phyloP scores from a whole-genome alignment of 106 monocot genomes.

The Dendrobium huoshanense region DNA sequence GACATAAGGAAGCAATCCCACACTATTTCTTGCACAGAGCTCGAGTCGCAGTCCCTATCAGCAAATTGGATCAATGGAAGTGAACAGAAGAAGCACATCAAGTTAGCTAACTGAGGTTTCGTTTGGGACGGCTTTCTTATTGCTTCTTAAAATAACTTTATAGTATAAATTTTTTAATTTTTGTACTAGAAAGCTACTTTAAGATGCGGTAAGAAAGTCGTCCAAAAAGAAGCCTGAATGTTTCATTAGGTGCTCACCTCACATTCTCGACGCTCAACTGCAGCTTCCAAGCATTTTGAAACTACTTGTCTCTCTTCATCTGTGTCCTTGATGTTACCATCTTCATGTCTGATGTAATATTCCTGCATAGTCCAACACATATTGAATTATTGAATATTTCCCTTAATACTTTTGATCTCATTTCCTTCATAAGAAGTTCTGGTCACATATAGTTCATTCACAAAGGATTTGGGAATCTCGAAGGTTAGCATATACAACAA shows the following conservation, averaged over 20 bases:
- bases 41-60: constrained; percentile 57
- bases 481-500: not conserved
- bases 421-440: not conserved
- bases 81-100: not conserved
- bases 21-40: constrained; percentile 31
- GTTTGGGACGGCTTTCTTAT: no score
- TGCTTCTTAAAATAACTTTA: no score
- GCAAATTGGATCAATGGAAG: not conserved
- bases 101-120: not conserved
- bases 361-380: constrained; percentile 24
- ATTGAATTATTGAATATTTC: not conserved
- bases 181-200: no score
- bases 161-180: no score
- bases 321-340: constrained; percentile 33
- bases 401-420: not conserved
- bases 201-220: no score
- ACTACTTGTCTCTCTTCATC: constrained; percentile 31
- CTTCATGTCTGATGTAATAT: constrained; percentile 50
- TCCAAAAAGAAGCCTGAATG: not conserved
- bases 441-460: not conserved
- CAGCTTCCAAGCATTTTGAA: constrained; percentile 62
- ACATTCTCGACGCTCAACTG: constrained; percentile 54
- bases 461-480: not conserved
- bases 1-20: constrained; percentile 44
- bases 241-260: constrained; percentile 25